phyloP scores from a whole-genome alignment of 495 filamentous ascomycete species.

The Talaromyces wortmannii region DNA sequence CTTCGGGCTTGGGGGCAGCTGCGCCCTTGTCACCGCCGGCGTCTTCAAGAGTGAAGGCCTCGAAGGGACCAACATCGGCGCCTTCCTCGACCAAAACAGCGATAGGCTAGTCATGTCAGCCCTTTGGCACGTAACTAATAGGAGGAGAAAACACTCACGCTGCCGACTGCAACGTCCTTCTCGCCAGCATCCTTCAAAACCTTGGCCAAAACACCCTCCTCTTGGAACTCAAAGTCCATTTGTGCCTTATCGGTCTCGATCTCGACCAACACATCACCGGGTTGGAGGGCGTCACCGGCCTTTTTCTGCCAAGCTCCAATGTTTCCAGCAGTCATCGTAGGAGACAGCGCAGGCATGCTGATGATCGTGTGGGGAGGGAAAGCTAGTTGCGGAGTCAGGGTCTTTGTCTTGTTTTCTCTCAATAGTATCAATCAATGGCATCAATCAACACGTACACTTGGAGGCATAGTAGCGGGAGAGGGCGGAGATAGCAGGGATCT shows the following conservation, averaged over 20 bases:
- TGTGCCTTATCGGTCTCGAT: constrained; percentile 99
- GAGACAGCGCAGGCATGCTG: constrained; percentile 96
- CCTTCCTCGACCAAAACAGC: constrained; percentile 91
- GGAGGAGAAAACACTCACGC: constrained; percentile 54
- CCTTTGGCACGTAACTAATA: constrained; percentile 17
- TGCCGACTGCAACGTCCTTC: constrained; percentile 93
- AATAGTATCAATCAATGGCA: not conserved
- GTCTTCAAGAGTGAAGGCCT: constrained; percentile 80
- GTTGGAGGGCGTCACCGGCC: constrained; percentile 75
- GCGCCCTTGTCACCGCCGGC: constrained; percentile 76
- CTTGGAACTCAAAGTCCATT: constrained; percentile 99
- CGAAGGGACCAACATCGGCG: constrained; percentile 77
- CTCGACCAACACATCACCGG: constrained; percentile 97
- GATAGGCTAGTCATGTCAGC: constrained; percentile 62
- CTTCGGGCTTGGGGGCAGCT: constrained; percentile 44
- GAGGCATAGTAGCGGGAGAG: constrained; percentile 70
- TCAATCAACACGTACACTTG: constrained; percentile 51
- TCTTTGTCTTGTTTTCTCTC: not conserved
- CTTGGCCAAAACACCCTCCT: constrained; percentile 94
- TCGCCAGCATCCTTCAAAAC: constrained; percentile 87
- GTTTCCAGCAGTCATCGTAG: constrained; percentile 94
- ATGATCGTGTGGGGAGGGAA: constrained; percentile 92
- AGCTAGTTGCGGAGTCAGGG: constrained; percentile 33
- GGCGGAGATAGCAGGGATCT: constrained; percentile 50
- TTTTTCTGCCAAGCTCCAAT: constrained; percentile 99